phyloP scores from a whole-genome alignment of 129 eudicot genomes.

The Pulicaria dysenterica region DNA sequence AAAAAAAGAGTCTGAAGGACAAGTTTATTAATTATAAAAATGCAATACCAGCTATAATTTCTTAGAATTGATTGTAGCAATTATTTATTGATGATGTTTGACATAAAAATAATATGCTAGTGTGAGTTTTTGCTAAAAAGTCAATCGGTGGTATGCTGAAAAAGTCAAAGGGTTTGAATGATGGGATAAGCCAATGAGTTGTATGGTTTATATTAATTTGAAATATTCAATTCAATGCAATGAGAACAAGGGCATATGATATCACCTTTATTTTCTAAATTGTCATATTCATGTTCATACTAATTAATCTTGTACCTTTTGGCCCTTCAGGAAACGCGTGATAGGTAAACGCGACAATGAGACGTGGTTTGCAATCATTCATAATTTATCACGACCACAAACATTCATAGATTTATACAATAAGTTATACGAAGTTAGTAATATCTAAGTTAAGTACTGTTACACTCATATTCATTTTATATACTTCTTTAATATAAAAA shows the following conservation, averaged over 20 bases:
- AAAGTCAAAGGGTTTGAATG: constrained; percentile 24
- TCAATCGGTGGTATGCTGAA: constrained; percentile 17
- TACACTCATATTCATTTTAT: too few species aligned
- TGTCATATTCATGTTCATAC: constrained; percentile 23
- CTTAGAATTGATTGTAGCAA: neutral
- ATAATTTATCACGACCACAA: too few species aligned
- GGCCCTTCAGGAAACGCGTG: constrained; percentile 16
- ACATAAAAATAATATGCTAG: neutral
- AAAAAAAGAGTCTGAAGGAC: neutral
- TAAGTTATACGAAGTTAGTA: too few species aligned
- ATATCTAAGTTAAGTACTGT: too few species aligned
- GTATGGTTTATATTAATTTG: constrained; percentile 19
- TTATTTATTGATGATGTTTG: constrained; percentile 7
- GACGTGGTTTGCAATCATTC: neutral
- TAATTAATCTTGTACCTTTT: neutral
- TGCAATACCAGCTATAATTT: neutral
- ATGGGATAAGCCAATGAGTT: constrained; percentile 1
- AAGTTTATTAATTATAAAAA: neutral
- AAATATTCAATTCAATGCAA: constrained; percentile 20
- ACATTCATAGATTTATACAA: too few species aligned
- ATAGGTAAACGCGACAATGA: constrained; percentile 4
- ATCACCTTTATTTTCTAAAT: neutral
- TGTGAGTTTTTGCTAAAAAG: neutral
- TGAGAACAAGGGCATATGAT: neutral
- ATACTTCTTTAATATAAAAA: too few species aligned